phyloP scores from a whole-genome alignment of 2,329 filamentous ascomycete species.

The Pseudogymnoascus sp. region DNA sequence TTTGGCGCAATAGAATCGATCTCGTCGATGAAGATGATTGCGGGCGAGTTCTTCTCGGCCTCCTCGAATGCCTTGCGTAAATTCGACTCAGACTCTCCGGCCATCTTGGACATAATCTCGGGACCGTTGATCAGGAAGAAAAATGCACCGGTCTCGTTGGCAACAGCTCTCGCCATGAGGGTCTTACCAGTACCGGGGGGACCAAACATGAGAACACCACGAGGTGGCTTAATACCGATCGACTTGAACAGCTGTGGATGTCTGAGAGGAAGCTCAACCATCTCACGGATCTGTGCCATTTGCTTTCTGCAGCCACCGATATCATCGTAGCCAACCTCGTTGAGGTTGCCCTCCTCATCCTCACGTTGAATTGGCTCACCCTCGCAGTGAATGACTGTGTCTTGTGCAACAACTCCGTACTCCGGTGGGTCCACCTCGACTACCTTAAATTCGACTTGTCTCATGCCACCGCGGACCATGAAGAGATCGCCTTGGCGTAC shows the following conservation, averaged over 20 bases:
- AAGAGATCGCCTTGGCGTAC: slow-evolving; percentile 97
- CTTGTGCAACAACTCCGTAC: slow-evolving; percentile 97
- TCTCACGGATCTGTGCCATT: slow-evolving; percentile 98
- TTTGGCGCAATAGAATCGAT: slow-evolving; percentile 99
- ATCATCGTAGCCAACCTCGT: slow-evolving; percentile 98
- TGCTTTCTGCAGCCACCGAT: slow-evolving; percentile 99
- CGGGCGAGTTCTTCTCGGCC: slow-evolving; percentile 97
- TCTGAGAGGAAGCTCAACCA: slow-evolving; percentile 92
- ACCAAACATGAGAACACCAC: slow-evolving; percentile 92
- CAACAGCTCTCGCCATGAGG: slow-evolving; percentile 94
- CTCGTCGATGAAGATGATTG: slow-evolving; percentile 99
- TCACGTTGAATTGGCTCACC: slow-evolving; percentile 95
- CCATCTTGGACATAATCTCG: slow-evolving; percentile 99
- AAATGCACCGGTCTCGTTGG: slow-evolving; percentile 97
- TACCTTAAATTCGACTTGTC: slow-evolving; percentile 99
- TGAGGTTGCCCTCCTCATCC: slow-evolving; percentile 97
- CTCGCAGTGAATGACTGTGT: slow-evolving; percentile 98
- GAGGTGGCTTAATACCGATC: slow-evolving; percentile 98
- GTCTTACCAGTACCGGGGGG: slow-evolving; percentile 99
- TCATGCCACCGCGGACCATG: slow-evolving; percentile 95
- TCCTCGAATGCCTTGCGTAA: slow-evolving; percentile 98
- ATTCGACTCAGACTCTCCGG: slow-evolving; percentile 97
- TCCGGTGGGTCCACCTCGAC: slow-evolving; percentile 97
- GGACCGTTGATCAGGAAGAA: slow-evolving; percentile 99
- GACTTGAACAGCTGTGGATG: slow-evolving; percentile 99